phyloP scores from a whole-genome alignment of 176 grass and related monocot genomes.

The Alloteropsis semialata region DNA sequence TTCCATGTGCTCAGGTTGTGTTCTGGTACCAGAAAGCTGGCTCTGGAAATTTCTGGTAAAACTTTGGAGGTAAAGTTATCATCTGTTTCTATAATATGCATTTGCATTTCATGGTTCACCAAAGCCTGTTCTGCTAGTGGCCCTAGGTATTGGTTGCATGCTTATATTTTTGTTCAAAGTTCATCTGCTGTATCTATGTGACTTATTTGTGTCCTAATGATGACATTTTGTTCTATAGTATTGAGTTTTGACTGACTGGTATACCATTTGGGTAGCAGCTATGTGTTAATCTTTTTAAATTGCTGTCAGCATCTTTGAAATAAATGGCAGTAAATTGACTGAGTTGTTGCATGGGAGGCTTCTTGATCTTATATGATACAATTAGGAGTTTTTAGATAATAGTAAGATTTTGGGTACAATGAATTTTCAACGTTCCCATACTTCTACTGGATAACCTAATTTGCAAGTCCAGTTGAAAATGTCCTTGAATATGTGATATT shows the following conservation, averaged over 20 bases:
- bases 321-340: no score
- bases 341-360: no score
- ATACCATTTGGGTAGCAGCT: no score
- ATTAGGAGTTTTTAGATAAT: background rate
- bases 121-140: background rate
- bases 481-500: no score
- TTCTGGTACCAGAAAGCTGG: background rate
- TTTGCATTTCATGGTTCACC: background rate
- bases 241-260: background rate
- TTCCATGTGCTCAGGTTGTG: conserved; percentile 4
- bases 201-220: background rate
- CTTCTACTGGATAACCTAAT: background rate
- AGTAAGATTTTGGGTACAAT: background rate
- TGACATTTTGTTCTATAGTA: background rate
- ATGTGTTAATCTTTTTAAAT: no score
- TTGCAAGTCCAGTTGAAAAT: no score
- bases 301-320: no score
- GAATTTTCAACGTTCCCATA: background rate
- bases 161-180: background rate
- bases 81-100: background rate
- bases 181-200: background rate
- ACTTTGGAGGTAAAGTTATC: background rate
- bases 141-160: background rate
- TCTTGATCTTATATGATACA: background rate
- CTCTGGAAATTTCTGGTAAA: background rate